phyloP scores from a whole-genome alignment of 352 stramenopile species.

The Phytopythium aichiense region DNA sequence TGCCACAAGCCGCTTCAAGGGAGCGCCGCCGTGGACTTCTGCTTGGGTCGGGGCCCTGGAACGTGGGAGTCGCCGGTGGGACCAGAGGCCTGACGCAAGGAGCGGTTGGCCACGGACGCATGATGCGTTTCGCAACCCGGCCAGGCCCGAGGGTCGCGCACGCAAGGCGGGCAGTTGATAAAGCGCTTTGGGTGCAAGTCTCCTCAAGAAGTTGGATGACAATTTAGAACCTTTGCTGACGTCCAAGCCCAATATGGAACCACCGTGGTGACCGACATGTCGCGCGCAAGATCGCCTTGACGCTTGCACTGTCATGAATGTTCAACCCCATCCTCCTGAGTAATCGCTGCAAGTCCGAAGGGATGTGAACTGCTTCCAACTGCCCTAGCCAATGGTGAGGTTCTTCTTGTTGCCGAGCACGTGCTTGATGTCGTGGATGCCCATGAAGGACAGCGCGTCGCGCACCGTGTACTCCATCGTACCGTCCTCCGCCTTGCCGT shows the following conservation, averaged over 20 bases:
- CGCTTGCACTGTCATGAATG: not conserved
- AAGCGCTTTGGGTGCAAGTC: not conserved
- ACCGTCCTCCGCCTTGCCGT: constrained; percentile 6
- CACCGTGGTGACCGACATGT: not conserved
- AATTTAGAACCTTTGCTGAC: not conserved
- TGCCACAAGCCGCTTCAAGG: not conserved
- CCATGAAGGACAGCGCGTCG: constrained; percentile 22
- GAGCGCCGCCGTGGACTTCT: not conserved
- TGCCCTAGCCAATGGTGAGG: not conserved
- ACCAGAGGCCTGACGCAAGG: not conserved
- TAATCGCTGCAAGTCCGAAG: not conserved
- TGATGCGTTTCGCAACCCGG: not conserved
- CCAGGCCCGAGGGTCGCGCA: not conserved
- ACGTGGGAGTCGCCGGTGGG: not conserved
- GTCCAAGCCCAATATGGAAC: not conserved
- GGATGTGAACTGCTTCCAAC: not conserved
- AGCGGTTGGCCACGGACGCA: not conserved
- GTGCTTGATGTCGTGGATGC: constrained; percentile 30
- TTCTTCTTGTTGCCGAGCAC: constrained; percentile 13
- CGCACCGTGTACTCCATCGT: constrained; percentile 21
- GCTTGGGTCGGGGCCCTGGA: not conserved
- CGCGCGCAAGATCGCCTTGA: not conserved
- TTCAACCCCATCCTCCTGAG: not conserved
- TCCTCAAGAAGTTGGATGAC: not conserved
- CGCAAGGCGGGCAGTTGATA: not conserved